phyloP scores from a whole-genome alignment of 2,329 filamentous ascomycete species.

The Scortechinia acanthostroma region DNA sequence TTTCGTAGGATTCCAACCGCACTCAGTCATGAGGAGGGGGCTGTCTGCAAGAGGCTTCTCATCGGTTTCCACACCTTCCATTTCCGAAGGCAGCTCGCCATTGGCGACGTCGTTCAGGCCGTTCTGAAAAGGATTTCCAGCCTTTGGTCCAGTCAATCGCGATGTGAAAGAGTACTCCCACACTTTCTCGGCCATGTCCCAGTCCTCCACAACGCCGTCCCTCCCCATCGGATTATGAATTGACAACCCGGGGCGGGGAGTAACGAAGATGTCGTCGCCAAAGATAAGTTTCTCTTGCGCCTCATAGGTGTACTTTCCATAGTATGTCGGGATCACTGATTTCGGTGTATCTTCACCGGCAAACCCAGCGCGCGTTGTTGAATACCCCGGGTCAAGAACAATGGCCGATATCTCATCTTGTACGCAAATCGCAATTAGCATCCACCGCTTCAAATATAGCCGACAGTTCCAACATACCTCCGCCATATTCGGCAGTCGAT shows the following conservation, averaged over 20 bases:
- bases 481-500: constrained; percentile 35
- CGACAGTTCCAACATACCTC: constrained; percentile 24
- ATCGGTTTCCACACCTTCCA: not conserved
- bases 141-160: constrained; percentile 41
- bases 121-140: not conserved
- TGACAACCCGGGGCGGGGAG: constrained; percentile 45
- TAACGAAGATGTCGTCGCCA: constrained; percentile 62
- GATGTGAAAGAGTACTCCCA: constrained; percentile 65
- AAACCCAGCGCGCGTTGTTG: constrained; percentile 59
- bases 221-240: constrained; percentile 53
- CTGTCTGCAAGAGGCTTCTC: constrained; percentile 42
- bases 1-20: constrained; percentile 58
- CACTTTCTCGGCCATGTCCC: constrained; percentile 58
- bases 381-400: constrained; percentile 61
- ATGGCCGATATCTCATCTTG: constrained; percentile 67
- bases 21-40: constrained; percentile 62
- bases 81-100: not conserved
- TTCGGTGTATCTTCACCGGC: constrained; percentile 67
- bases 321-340: constrained; percentile 58
- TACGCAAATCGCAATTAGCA: not conserved
- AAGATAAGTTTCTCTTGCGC: constrained; percentile 41
- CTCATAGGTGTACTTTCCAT: constrained; percentile 35
- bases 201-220: constrained; percentile 52
- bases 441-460: not conserved
- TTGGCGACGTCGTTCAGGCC: not conserved